Evolutionary conservation across 2,329 filamentous ascomycete genomes (phyloP), one percentile per base, ranked within the genome.

Genomic region (Capronia epimyces): DNA sequence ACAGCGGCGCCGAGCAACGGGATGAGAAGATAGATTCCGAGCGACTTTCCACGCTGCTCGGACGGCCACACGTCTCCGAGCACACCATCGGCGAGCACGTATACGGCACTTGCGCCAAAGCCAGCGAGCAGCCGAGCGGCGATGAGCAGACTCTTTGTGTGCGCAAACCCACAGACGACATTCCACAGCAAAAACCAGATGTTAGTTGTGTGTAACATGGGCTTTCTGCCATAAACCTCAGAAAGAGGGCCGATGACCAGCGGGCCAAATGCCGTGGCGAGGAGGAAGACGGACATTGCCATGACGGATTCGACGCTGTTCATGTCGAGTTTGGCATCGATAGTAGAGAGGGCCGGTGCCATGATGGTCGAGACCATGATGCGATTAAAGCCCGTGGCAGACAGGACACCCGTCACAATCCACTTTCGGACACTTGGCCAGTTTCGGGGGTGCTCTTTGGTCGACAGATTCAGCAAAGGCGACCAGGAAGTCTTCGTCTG

Each of bases 261-360:
- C 1, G 71, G 73, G 1, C 69, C 72, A 43, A 75, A 55, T 7
- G 70, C 71, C 53, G 69, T 73, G 16, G 69, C 70, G 1, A 76
- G 64, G 10, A 76, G 60, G 50, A 73, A 76, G 42, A 75, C 43
- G 25, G 47, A 46, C 62, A 79, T 66, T 37, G 68, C 65, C 18
- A 74, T 66, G 57, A 73, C 40, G 1, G 58, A 60, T 45, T 67
- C 61, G 21, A 69, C 47, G 1, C 44, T 58, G 37, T 65, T 67
- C 10, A 91, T 69, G 49, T 75, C 82, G 59, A 93, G 94, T 60
- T 90, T 85, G 43, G 76, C 31, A 8, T 27, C 21, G 27, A 46
- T n/a, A 22, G 44, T 15, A n/a, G 44, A 27, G 12, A 42, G 21
- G 10, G 39, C 25, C 24, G 25, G 42, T 13, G 42, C 24, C 25